Evolutionary conservation across 2,329 filamentous ascomycete genomes (phyloP), one percentile per base, ranked within the genome.

Genomic region (Aciculosporium take): DNA sequence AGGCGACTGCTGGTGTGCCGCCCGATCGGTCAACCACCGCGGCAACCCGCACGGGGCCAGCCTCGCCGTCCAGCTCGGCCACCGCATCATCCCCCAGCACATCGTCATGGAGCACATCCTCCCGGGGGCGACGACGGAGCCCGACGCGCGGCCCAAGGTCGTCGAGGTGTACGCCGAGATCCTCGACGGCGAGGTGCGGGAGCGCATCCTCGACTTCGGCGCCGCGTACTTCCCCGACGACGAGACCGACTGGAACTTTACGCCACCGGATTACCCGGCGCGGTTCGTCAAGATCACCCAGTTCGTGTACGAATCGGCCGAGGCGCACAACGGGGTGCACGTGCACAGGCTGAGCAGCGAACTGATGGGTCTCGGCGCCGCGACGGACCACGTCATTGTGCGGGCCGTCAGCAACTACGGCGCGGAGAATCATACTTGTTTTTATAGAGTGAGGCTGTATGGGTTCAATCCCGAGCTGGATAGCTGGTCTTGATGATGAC

Each of bases 1-100:
- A 27, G 84, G 83, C 17, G 84, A 96, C 46, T 93, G 86, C 60
- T 96, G 86, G 83, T 96, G 89, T 58, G 78, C 81, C 4, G 69
- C 66, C 0, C 55, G 53, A 3, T 61, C 63, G 1, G 48, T 54
- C 9, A 62, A 68, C 37, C 57, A 56, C 12, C 61, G 63, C 13
- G 59, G 60, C 9, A 54, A 56, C 13, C 67, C 68, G 7, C 68
- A 71, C 37, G 74, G 76, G 29, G 75, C 78, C 2, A 73, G 76
- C 40, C 64, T 96, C 13, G 74, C 72, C 7, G 73, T 93, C 15
- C 59, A 75, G 31, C 68, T 80, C 15, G 66, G 71, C 27, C 59
- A 69, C 27, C 56, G 61, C 5, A 68, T 88, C 42, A 67, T 79
- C 24, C 81, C 83, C 0, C 73, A 79, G 49, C 71, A 85, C 49